These are phyloP conservation scores for Leptographium lundbergii DNA, from an alignment of 2,329 filamentous ascomycete genomes.

Conservation along the genomic window DNA sequence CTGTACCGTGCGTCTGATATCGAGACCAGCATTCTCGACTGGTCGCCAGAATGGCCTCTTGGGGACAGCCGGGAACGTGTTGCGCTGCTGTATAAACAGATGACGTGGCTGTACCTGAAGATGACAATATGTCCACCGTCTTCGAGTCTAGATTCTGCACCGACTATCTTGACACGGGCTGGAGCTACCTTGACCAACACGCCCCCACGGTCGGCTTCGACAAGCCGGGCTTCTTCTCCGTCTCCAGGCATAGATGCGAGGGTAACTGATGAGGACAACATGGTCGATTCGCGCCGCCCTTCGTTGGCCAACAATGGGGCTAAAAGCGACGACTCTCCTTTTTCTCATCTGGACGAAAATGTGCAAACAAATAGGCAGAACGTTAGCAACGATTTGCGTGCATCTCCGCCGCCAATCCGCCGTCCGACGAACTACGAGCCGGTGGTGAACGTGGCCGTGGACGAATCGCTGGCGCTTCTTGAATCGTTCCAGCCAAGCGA, in stretches of 20 bases:
- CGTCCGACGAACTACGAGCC: conserved; percentile 36
- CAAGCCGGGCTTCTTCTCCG: conserved; percentile 24
- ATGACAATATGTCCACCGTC: conserved; percentile 46
- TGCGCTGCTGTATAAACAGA: conserved; percentile 48
- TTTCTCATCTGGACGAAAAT: not conserved
- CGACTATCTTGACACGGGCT: conserved; percentile 7
- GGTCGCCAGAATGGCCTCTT: conserved; percentile 51
- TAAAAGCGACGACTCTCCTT: conserved; percentile 1
- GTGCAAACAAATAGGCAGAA: not conserved
- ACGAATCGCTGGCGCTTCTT: conserved; percentile 42
- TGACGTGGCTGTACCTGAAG: conserved; percentile 53
- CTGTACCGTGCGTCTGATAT: conserved; percentile 64
- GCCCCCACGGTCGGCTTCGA: conserved; percentile 17
- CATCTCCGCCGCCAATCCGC: conserved; percentile 32
- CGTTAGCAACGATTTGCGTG: conserved; percentile 6
- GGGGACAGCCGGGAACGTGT: conserved; percentile 45
- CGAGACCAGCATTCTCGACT: conserved; percentile 59
- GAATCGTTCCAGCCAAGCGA: conserved; percentile 44
- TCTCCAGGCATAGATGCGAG: conserved; percentile 8
- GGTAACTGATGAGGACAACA: not conserved
- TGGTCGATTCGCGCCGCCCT: conserved; percentile 11
- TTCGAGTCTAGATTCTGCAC: conserved; percentile 4
- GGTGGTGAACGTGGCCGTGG: conserved; percentile 40
- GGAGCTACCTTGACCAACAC: conserved; percentile 12
- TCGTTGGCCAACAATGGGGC: conserved; percentile 11